Percentiles rank a stretch among this genome's conserved stretches.
phyloP scores from a whole-genome alignment of 1,284 basidiomycete species.

The Cutaneotrichosporon cutaneum region DNA sequence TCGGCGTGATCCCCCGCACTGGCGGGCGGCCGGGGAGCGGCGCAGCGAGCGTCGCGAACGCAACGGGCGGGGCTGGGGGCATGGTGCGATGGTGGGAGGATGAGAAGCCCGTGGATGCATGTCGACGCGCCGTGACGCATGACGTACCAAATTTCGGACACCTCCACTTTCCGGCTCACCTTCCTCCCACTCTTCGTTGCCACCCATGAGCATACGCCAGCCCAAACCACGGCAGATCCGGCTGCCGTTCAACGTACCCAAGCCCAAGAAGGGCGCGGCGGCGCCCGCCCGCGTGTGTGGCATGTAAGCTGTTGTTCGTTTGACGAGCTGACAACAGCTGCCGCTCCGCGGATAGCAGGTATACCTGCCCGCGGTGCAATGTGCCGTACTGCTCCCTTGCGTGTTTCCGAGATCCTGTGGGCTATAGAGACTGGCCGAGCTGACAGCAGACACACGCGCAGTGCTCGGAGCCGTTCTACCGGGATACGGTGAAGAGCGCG shows the following conservation, averaged over 20 bases:
- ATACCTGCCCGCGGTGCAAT: slow-evolving; percentile 53
- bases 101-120: not conserved
- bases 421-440: slow-evolving; percentile 15
- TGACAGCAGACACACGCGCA: slow-evolving; percentile 43
- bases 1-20: slow-evolving; percentile 49
- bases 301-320: slow-evolving; percentile 32
- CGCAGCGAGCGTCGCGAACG: slow-evolving; percentile 42
- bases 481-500: slow-evolving; percentile 38
- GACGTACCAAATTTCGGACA: not conserved
- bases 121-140: not conserved
- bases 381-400: slow-evolving; percentile 50
- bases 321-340: slow-evolving; percentile 34
- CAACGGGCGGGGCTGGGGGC: slow-evolving; percentile 40
- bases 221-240: slow-evolving; percentile 47
- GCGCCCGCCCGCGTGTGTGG: slow-evolving; percentile 35
- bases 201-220: slow-evolving; percentile 44
- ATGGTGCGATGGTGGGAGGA: slow-evolving; percentile 25
- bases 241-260: slow-evolving; percentile 46
- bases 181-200: slow-evolving; percentile 2
- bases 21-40: slow-evolving; percentile 40
- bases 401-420: slow-evolving; percentile 47
- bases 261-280: slow-evolving; percentile 32
- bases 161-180: slow-evolving; percentile 3
- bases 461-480: slow-evolving; percentile 53
- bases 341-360: slow-evolving; percentile 42